Percentiles rank a stretch among this genome's conserved stretches.
These are phyloP conservation scores for Neoboletus magnificus DNA, from an alignment of 768 basidiomycete genomes.

Conservation along the genomic window DNA sequence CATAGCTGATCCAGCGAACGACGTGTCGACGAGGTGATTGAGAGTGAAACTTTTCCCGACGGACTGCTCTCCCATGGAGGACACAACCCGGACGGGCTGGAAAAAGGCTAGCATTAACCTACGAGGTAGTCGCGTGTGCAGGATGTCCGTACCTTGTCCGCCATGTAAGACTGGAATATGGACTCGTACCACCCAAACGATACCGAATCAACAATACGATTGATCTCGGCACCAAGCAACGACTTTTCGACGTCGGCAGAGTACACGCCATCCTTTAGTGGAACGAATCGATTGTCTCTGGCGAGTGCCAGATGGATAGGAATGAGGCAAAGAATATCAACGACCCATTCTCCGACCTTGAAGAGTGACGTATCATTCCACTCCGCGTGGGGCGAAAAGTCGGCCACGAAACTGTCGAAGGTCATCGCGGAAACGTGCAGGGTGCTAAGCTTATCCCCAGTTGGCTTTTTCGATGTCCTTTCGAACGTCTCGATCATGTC, in stretches of 20 bases:
- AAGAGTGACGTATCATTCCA: constrained; percentile 36
- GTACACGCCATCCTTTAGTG: constrained; percentile 54
- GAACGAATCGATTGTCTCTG: constrained; percentile 57
- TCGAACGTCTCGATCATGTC: constrained; percentile 48
- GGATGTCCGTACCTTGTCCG: constrained; percentile 40
- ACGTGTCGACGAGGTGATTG: constrained; percentile 62
- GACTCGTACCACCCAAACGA: constrained; percentile 66
- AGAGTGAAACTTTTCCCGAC: constrained; percentile 59
- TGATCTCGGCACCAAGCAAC: constrained; percentile 57
- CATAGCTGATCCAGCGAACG: constrained; percentile 65
- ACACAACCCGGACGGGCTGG: constrained; percentile 61
- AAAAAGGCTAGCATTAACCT: neutral
- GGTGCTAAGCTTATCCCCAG: constrained; percentile 39
- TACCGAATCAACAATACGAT: constrained; percentile 51
- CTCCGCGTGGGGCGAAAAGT: constrained; percentile 3
- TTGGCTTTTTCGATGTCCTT: constrained; percentile 49
- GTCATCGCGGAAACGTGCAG: constrained; percentile 33
- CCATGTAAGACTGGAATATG: constrained; percentile 61
- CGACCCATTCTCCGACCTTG: constrained; percentile 57
- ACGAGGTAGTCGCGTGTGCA: neutral
- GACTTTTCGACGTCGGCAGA: constrained; percentile 49
- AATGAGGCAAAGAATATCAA: constrained; percentile 57
- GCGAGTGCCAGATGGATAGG: constrained; percentile 63
- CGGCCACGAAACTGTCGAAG: constrained; percentile 24
- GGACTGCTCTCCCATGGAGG: constrained; percentile 67